A percentile compares a stretch with the other conserved stretches of the same genome.
Conservation (phyloP, 2,329 filamentous ascomycete genomes). For the Pyrenophora tritici-repentis region DNA sequence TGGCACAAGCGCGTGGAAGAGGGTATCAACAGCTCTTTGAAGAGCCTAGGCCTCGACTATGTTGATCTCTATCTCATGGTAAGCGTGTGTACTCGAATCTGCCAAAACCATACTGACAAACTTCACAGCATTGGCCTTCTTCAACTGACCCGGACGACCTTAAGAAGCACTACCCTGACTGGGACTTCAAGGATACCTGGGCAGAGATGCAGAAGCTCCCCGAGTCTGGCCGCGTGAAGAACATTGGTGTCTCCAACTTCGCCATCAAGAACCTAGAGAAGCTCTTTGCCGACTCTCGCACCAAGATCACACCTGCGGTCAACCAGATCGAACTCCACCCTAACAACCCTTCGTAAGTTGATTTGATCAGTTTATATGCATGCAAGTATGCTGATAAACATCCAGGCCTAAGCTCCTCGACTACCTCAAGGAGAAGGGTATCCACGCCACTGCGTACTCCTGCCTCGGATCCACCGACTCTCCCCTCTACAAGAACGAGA, state of each 20-base stretch:
- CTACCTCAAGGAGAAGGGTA: conserved; percentile 73
- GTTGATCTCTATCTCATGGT: conserved; percentile 71
- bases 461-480: conserved; percentile 74
- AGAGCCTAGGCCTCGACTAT: conserved; percentile 68
- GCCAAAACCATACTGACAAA: conserved; percentile 1
- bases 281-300: conserved; percentile 66
- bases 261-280: conserved; percentile 79
- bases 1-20: conserved; percentile 67
- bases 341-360: conserved; percentile 68
- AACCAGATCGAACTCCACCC: conserved; percentile 86
- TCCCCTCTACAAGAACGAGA: conserved; percentile 69
- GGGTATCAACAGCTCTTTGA: conserved; percentile 65
- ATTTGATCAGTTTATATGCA: background rate
- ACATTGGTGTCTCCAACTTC: conserved; percentile 88
- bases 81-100: conserved; percentile 2
- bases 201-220: conserved; percentile 72
- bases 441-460: conserved; percentile 76
- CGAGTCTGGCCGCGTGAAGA: conserved; percentile 71
- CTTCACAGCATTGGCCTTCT: conserved; percentile 62
- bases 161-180: conserved; percentile 73
- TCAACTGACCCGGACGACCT: conserved; percentile 65
- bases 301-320: conserved; percentile 68
- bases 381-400: conserved; percentile 13
- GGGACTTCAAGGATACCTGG: conserved; percentile 83
- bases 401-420: conserved; percentile 69